Evolutionary conservation across 1,139 yeast species (phyloP), one percentile per base, ranked within the genome.

Genomic region (Yamadazyma spencermartinsiae): DNA sequence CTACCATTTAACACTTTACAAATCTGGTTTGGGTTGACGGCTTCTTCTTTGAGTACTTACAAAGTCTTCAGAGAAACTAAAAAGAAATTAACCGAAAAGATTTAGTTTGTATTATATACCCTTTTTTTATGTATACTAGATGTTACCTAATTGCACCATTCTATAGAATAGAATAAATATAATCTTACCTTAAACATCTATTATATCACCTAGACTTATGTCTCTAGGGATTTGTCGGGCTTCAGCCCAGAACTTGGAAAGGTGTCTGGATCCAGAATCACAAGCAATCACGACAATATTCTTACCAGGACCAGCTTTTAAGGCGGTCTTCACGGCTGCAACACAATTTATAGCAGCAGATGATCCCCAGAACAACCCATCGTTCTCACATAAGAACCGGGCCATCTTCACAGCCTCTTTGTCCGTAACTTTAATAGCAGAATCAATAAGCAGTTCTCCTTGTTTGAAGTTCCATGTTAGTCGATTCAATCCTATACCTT

Each of bases 281-380:
- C 98, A 92, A 2, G 96, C 87, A 34, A 92, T 75, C n/a, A 94
- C 79, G 4, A 92, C 95, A 17, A 92, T 80, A 17, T 69, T 76
- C 37, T 84, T 79, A 1, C 92, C 94, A 0, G 83, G 82, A 1
- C 76, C 72, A 32, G 66, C 61, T 43, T 72, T 65, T 31, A 60
- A 51, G 0, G 96, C 96, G 4, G 78, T 62, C 47, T 79, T 71
- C 5, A 81, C 78, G 0, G 96, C 95, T 1, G 96, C 97, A 1
- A 87, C 96, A 37, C 96, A 90, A 56, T 90, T 89, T 21, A 92
- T 82, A 0, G 96, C 96, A 9, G 95, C 84, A 29, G 96, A 86
- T 26, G 95, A 82, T 4, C 98, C 98, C 60, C 90, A 76, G 58
- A 92, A 92, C 20, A 87, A 63, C 0, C 98, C 98, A 56, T 92